Evolutionary conservation across 2,329 filamentous ascomycete species (phyloP), one percentile per base, ranked within the genome.

Genomic region (Zalaria obscura): DNA sequence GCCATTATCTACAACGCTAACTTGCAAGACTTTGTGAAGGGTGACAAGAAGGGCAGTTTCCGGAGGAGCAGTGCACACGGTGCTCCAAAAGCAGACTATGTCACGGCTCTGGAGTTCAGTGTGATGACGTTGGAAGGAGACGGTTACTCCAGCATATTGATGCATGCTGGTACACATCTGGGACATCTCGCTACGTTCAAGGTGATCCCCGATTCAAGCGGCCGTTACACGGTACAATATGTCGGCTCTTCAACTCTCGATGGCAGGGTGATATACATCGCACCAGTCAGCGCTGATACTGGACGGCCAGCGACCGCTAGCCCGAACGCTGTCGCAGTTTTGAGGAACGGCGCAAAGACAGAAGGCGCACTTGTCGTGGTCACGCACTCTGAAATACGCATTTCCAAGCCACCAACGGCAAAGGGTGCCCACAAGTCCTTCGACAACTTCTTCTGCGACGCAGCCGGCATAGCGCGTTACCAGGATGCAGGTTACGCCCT

Each of bases 371-470:
- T 98, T 7, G 71, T 96, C 36, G 85, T 76, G 43, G 83, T 89
- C 60, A 84, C 80, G 1, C 63, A 67, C 34, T 73, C 72, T 3
- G 85, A 87, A 51, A 80, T 79, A n/a, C 78, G 88, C 42, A 78
- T 98, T 38, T 94, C 95, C 68, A 84, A 80, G 49, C 89, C 91
- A 0, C 79, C 86, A 3, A 76, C 75, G 1, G 72, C 79, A 18
- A 96, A 94, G 62, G 91, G 89, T n/a, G 88, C 89, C 0, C 84
- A 87, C 42, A 94, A 91, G 52, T 78, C 79, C 1, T 96, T 91
- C 63, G 87, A 94, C 52, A 78, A 84, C 50, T 76, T 71, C 45
- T 66, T 93, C 34, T 96, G 89, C 56, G 81, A 93, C 52, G 73
- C 83, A 1, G 89, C 91, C 2, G 69, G 73, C 3, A 76, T 96